Percentiles rank a stretch among this genome's conserved stretches.
These are phyloP conservation scores for Nannochloris sp. DNA, from an alignment of 139 green algal genomes.

Conservation along the genomic window DNA sequence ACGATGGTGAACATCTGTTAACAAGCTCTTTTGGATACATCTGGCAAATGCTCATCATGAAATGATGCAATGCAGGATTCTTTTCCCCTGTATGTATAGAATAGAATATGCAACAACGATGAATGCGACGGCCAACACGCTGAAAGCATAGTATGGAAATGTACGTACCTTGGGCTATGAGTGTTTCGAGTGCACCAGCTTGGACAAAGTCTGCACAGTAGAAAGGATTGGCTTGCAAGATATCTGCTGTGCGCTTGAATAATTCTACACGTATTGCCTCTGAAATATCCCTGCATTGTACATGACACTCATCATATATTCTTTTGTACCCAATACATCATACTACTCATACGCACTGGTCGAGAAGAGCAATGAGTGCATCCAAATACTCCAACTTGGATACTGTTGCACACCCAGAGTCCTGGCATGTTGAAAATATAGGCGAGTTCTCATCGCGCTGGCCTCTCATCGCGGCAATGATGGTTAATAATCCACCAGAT, in stretches of 20 bases:
- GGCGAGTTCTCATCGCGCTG: background rate
- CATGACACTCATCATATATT: background rate
- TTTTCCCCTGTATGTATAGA: background rate
- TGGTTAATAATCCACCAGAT: conserved; percentile 1
- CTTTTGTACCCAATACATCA: background rate
- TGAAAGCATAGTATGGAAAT: background rate
- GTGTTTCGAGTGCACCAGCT: background rate
- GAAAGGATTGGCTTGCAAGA: background rate
- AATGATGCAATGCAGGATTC: background rate
- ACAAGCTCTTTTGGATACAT: conserved; percentile 10
- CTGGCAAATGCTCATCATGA: background rate
- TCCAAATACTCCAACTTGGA: conserved; percentile 7
- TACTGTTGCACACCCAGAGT: background rate
- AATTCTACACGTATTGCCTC: background rate
- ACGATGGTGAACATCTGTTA: conserved; percentile 6
- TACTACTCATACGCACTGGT: conserved; percentile 1
- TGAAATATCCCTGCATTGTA: background rate
- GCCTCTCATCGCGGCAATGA: background rate
- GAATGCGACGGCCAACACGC: too few species aligned
- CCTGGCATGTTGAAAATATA: conserved; percentile 15
- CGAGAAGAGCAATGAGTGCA: conserved; percentile 2
- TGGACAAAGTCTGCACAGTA: conserved; percentile 8
- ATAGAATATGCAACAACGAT: too few species aligned
- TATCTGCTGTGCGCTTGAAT: background rate
- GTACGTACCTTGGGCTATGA: background rate